These are phyloP conservation scores for Aspergillus homomorphus DNA, from an alignment of 495 filamentous ascomycete species.

Conservation along the genomic window DNA sequence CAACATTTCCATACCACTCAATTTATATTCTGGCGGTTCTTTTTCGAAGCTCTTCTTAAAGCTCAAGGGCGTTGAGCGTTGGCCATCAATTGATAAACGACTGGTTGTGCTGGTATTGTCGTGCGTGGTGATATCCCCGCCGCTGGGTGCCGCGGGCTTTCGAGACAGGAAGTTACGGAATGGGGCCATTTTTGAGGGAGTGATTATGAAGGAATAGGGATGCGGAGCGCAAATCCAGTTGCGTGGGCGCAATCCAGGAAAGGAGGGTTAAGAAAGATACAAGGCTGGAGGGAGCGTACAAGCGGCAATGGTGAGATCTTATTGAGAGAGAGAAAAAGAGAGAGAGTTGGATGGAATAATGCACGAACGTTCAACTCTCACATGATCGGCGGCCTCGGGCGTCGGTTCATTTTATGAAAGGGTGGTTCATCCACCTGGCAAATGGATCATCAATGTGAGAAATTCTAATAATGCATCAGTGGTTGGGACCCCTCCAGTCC, in stretches of 20 bases:
- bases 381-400: constrained; percentile 27
- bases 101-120: constrained; percentile 43
- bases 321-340: too few species aligned
- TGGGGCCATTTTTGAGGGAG: constrained; percentile 58
- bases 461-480: constrained; percentile 6
- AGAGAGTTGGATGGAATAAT: constrained; percentile 7
- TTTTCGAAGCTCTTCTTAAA: constrained; percentile 54
- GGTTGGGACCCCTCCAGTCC: background rate
- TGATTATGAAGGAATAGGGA: background rate
- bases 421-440: constrained; percentile 14
- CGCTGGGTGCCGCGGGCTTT: constrained; percentile 49
- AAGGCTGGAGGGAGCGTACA: background rate
- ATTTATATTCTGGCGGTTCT: constrained; percentile 73
- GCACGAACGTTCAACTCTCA: constrained; percentile 19
- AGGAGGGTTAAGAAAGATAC: background rate
- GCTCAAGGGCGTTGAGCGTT: constrained; percentile 47
- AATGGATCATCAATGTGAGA: constrained; percentile 3
- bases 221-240: background rate
- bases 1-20: constrained; percentile 61
- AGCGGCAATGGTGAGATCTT: constrained; percentile 7
- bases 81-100: constrained; percentile 43
- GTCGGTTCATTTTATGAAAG: constrained; percentile 21
- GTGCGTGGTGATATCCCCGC: constrained; percentile 38
- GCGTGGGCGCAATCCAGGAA: background rate
- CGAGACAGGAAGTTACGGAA: constrained; percentile 73